Conservation (phyloP, 306 rosid genomes). For the Pterocarpus santalinus region DNA sequence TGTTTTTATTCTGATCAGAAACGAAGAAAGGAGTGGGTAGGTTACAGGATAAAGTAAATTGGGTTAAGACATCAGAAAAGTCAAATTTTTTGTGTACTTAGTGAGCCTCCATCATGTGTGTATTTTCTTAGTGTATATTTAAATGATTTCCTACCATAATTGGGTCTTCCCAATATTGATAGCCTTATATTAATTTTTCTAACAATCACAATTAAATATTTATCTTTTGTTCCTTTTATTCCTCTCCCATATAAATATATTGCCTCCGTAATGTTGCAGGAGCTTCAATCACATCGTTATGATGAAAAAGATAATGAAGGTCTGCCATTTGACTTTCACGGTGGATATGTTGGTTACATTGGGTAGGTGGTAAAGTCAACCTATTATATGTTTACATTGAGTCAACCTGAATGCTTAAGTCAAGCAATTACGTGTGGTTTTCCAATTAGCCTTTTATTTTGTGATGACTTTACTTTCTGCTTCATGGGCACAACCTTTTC, state of each 20-base stretch:
- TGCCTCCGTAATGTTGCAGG: conserved; percentile 65
- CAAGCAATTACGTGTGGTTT: conserved; percentile 7
- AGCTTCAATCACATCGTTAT: conserved; percentile 73
- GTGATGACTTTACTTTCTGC: conserved; percentile 12
- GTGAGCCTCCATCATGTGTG: conserved; percentile 7
- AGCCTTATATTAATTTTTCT: conserved; percentile 11
- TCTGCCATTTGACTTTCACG: conserved; percentile 91
- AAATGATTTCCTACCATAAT: conserved; percentile 9
- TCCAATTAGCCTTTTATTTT: not conserved
- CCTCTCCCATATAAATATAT: conserved; percentile 23
- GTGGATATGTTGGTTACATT: conserved; percentile 95
- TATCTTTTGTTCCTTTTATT: not conserved
- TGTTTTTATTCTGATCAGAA: conserved; percentile 17
- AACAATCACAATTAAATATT: conserved; percentile 12
- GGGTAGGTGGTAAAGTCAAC: conserved; percentile 74
- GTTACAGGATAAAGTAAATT: conserved; percentile 14
- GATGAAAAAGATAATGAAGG: conserved; percentile 78
- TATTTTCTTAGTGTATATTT: conserved; percentile 34
- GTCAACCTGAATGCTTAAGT: conserved; percentile 29
- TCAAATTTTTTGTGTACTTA: not conserved
- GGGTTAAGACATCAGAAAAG: conserved; percentile 9
- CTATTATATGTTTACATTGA: conserved; percentile 27
- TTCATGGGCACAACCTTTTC: not conserved
- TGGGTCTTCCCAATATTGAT: conserved; percentile 33
- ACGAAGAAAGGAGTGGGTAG: conserved; percentile 29